Conservation (phyloP, 2,329 filamentous ascomycete genomes). For the Hyphodiscus sp. region DNA sequence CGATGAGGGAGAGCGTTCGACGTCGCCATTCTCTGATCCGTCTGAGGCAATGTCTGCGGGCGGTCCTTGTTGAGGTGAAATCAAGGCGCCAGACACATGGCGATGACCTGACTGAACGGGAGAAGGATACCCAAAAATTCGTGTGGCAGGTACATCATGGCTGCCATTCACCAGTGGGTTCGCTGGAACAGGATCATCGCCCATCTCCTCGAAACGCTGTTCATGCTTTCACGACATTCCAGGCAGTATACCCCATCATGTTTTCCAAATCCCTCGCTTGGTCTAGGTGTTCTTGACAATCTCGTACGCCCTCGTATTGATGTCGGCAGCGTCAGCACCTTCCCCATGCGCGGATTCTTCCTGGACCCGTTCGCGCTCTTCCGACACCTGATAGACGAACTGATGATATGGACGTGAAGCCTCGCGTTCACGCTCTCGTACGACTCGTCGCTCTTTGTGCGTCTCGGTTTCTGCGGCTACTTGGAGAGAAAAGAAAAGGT, state of each 20-base stretch:
- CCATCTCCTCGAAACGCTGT: conserved; percentile 19
- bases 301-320: conserved; percentile 27
- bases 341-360: conserved; percentile 20
- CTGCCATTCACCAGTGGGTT: too few relatives aligned
- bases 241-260: conserved; percentile 28
- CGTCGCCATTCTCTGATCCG: too few relatives aligned
- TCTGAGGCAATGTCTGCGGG: too few relatives aligned
- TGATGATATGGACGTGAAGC: conserved; percentile 25
- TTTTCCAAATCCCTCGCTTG: conserved; percentile 22
- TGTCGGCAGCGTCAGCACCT: conserved; percentile 15
- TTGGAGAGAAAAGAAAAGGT: too few relatives aligned
- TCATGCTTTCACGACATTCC: conserved; percentile 30
- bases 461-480: conserved; percentile 2
- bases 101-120: conserved; percentile 10
- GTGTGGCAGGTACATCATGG: conserved; percentile 9
- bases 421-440: conserved; percentile 15
- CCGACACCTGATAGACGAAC: conserved; percentile 22
- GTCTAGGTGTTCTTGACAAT: conserved; percentile 28
- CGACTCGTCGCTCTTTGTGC: conserved; percentile 9
- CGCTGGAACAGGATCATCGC: too few relatives aligned
- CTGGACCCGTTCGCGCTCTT: conserved; percentile 26
- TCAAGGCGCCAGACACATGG: conserved; percentile 2
- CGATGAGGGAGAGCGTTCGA: too few relatives aligned
- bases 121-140: conserved; percentile 15
- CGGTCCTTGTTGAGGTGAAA: conserved; percentile 6